Base-by-base conservation (phyloP, 169 alveolate species). In the Babesia microti region DNA sequence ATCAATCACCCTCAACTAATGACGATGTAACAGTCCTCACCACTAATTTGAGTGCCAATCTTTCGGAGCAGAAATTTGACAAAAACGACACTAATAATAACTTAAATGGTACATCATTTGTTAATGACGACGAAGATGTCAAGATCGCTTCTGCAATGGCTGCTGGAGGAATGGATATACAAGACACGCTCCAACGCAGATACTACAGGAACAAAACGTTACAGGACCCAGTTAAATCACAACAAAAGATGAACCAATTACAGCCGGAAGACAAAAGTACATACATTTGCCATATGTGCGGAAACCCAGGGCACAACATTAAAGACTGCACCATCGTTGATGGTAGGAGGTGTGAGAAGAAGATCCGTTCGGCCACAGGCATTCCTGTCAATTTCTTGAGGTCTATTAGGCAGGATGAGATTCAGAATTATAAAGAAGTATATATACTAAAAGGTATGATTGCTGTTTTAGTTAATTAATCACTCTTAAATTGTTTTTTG, bases 281-380 rank as follows among this genome's bases (percentile, higher is more conserved):
- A 56, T 82, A 82, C 53, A 79, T 82, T 11, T 82, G 90, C 59
- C 90, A 82, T 39, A 79, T 82, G 90, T 82, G 90, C 43, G 90
- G 90, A 24, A 74, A 82, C 34, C 61, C 80, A 23, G 90, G 90
- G 4, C 90, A 82, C 33, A 81, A 82, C 34, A 82, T 82, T 29
- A 78, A 68, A 45, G 78, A 79, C 37, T 82, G 90, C 41, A 53
- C 73, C 4, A 61, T 55, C 41, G 70, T 60, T 11, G 72, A 73
- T 12, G 87, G 82, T 32, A 81, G 79, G 30, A 52, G 72, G 23
- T 58, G 43, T 19, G 79, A 81, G 33, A 82, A 82, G 46, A 82
- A 82, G 45, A 79, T 82, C 30, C 59, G 87, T 26, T 76, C 85
- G 3, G 83, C 90, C 5, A 82, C 90, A n/a, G 90, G 90, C 23